Percentiles rank a stretch among this genome's conserved stretches.
These are phyloP conservation scores for Puccinia novopanici DNA, from an alignment of 1,284 basidiomycete genomes.

Conservation along the genomic window DNA sequence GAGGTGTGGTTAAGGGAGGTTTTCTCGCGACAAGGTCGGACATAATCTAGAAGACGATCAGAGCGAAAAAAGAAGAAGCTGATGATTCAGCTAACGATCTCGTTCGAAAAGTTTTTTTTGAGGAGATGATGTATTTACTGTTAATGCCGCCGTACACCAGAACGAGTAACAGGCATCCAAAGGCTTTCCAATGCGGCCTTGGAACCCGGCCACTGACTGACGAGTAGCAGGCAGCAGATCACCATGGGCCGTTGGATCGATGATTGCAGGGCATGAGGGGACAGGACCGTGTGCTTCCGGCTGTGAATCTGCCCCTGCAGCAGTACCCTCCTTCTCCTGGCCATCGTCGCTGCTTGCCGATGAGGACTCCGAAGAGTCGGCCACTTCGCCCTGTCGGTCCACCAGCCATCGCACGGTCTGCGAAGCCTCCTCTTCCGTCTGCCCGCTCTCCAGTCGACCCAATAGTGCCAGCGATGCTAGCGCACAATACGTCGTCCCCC, in stretches of 20 bases:
- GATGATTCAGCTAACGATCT: neutral
- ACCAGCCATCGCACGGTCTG: slow-evolving; percentile 74
- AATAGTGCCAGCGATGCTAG: slow-evolving; percentile 73
- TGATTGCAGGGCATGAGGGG: neutral
- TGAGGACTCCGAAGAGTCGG: neutral
- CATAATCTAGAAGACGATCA: neutral
- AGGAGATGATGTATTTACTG: slow-evolving; percentile 63
- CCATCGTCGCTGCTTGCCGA: neutral
- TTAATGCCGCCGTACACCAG: slow-evolving; percentile 80
- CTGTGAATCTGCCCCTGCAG: slow-evolving; percentile 10
- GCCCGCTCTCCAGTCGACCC: slow-evolving; percentile 53
- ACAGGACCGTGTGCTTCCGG: neutral
- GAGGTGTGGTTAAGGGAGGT: neutral
- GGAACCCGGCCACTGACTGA: slow-evolving; percentile 65
- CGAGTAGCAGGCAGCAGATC: slow-evolving; percentile 52
- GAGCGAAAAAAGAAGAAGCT: neutral
- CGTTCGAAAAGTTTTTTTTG: neutral
- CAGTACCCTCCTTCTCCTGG: neutral
- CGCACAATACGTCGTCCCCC: slow-evolving; percentile 90
- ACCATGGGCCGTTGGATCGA: no score
- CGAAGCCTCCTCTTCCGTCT: slow-evolving; percentile 63
- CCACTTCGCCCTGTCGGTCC: slow-evolving; percentile 32
- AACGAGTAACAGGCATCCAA: slow-evolving; percentile 92
- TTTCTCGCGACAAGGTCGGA: neutral
- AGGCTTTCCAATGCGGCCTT: slow-evolving; percentile 79